Conservation (phyloP, 495 filamentous ascomycete genomes). For the Tetracladium marchalianum region DNA sequence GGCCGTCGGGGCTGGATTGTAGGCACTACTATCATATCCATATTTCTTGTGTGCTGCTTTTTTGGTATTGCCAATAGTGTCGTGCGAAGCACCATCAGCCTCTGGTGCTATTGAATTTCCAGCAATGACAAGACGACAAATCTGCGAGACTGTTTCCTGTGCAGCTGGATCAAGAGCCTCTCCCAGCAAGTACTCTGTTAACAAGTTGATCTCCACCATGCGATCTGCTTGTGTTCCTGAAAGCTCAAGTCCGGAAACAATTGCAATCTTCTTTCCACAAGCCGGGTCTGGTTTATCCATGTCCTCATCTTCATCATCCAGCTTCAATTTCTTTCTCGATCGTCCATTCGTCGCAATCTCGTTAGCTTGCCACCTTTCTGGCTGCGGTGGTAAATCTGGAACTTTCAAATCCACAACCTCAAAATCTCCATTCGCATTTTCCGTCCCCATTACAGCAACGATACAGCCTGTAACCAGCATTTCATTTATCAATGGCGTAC, state of each 20-base stretch:
- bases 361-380: slow-evolving; percentile 56
- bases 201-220: slow-evolving; percentile 59
- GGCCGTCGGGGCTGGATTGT: slow-evolving; percentile 74
- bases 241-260: slow-evolving; percentile 82
- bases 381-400: slow-evolving; percentile 75
- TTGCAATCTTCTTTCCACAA: slow-evolving; percentile 59
- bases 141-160: slow-evolving; percentile 52
- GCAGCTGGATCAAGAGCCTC: slow-evolving; percentile 52
- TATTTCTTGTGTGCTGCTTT: slow-evolving; percentile 60
- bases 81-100: slow-evolving; percentile 25
- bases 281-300: slow-evolving; percentile 32
- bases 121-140: slow-evolving; percentile 81
- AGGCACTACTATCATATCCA: slow-evolving; percentile 82
- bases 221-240: slow-evolving; percentile 61
- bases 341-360: slow-evolving; percentile 4
- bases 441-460: slow-evolving; percentile 83
- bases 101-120: slow-evolving; percentile 68
- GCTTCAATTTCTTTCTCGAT: slow-evolving; percentile 26
- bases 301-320: slow-evolving; percentile 25
- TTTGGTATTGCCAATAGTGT: slow-evolving; percentile 24
- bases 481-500: slow-evolving; percentile 48
- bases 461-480: slow-evolving; percentile 86
- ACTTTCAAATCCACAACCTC: slow-evolving; percentile 84
- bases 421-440: slow-evolving; percentile 85
- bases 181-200: slow-evolving; percentile 81